A percentile compares a stretch with the other conserved stretches of the same genome.
Evolutionary conservation across 495 filamentous ascomycete species (phyloP).

Genomic region (Aspergillus campestris): DNA sequence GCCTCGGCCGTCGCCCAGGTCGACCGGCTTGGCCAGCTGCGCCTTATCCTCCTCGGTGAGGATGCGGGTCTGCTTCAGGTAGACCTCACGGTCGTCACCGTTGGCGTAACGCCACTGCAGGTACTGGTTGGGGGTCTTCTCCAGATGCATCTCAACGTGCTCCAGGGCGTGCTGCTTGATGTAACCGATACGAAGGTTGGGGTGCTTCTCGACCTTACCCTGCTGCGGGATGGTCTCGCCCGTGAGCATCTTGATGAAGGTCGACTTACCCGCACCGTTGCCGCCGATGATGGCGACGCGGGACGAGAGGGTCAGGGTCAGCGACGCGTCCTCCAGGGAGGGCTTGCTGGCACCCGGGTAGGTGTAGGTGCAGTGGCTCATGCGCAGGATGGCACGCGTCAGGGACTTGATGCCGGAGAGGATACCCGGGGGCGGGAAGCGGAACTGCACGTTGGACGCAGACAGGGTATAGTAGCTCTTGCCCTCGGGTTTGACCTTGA

Average conservation of each 20-base stretch:
- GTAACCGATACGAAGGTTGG: conserved; percentile 97
- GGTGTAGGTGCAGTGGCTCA: conserved; percentile 83
- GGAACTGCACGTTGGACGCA: conserved; percentile 84
- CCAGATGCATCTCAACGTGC: conserved; percentile 98
- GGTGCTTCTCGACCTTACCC: conserved; percentile 95
- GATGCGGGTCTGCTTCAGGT: conserved; percentile 93
- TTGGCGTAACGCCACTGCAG: conserved; percentile 97
- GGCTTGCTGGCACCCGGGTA: conserved; percentile 84
- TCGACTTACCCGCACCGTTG: conserved; percentile 98
- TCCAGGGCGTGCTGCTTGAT: conserved; percentile 99
- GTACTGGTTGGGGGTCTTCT: conserved; percentile 98
- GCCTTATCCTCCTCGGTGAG: conserved; percentile 75
- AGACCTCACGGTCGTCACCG: conserved; percentile 92
- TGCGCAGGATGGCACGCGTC: conserved; percentile 89
- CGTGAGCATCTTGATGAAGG: conserved; percentile 95
- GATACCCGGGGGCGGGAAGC: conserved; percentile 93
- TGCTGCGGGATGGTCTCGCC: conserved; percentile 81
- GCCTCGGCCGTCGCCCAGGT: conserved; percentile 74
- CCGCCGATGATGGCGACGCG: conserved; percentile 92
- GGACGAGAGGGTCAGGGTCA: conserved; percentile 79
- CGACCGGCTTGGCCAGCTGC: conserved; percentile 84
- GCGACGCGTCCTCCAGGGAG: conserved; percentile 77
- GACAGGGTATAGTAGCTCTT: conserved; percentile 98
- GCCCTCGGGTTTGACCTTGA: conserved; percentile 86
- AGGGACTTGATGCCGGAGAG: conserved; percentile 89